phyloP scores from a whole-genome alignment of 116 monocot genomes.

The Zostera marina region DNA sequence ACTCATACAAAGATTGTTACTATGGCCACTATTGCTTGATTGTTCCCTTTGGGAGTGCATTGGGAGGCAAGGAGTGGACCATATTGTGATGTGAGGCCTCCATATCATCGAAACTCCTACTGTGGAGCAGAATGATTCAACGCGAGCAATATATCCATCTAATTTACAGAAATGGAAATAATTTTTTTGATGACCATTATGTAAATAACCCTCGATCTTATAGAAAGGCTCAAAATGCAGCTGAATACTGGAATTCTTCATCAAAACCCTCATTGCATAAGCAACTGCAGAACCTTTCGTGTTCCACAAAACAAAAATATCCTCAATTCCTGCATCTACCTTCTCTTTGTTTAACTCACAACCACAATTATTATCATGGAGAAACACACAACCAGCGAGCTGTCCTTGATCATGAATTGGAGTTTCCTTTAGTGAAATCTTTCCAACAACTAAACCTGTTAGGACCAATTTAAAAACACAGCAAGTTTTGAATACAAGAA shows the following conservation, averaged over 20 bases:
- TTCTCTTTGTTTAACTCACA: constrained; percentile 7
- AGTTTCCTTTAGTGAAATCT: constrained; percentile 24
- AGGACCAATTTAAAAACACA: constrained; percentile 39
- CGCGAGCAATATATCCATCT: constrained; percentile 23
- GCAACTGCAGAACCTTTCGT: constrained; percentile 37
- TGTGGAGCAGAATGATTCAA: constrained; percentile 29
- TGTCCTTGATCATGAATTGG: constrained; percentile 18
- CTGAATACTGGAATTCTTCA: constrained; percentile 8
- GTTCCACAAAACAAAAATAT: constrained; percentile 40
- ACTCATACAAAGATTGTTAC: constrained; percentile 6
- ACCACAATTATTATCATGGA: constrained; percentile 8
- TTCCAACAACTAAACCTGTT: constrained; percentile 25
- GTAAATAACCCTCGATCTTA: constrained; percentile 28
- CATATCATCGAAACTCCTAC: constrained; percentile 31
- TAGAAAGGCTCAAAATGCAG: constrained; percentile 27
- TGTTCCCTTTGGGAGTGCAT: neutral
- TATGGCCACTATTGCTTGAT: constrained; percentile 2
- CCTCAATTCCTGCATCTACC: constrained; percentile 6
- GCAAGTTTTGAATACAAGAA: constrained; percentile 19
- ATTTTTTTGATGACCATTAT: constrained; percentile 3
- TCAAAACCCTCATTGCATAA: constrained; percentile 21
- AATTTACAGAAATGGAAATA: constrained; percentile 34
- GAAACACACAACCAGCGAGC: constrained; percentile 39
- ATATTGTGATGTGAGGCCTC: constrained; percentile 45
- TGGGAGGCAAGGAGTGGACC: constrained; percentile 19